phyloP scores from a whole-genome alignment of 2,329 filamentous ascomycete genomes.

The Colletotrichum sp. region DNA sequence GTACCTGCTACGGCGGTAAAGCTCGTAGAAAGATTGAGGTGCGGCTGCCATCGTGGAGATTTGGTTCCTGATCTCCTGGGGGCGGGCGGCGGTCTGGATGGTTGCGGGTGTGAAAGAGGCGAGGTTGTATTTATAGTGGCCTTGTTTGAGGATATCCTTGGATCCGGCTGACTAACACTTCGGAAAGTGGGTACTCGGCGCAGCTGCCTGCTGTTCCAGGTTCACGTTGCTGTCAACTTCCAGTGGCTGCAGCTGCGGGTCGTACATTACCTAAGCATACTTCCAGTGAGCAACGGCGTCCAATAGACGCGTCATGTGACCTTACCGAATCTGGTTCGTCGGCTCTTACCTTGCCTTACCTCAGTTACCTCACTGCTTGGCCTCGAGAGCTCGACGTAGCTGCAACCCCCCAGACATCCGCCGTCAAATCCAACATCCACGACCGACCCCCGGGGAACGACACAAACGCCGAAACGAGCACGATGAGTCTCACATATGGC shows the following conservation, averaged over 20 bases:
- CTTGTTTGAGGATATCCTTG: conserved; percentile 23
- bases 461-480: conserved; percentile 30
- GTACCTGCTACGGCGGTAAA: conserved; percentile 98
- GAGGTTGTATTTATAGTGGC: conserved; percentile 20
- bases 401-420: conserved; percentile 16
- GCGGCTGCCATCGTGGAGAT: conserved; percentile 50
- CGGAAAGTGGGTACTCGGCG: background rate
- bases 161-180: conserved; percentile 29
- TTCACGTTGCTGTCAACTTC: background rate
- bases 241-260: background rate
- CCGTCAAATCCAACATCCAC: conserved; percentile 12
- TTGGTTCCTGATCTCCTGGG: conserved; percentile 9
- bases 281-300: background rate
- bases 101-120: conserved; percentile 14
- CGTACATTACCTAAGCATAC: background rate
- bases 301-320: conserved; percentile 39
- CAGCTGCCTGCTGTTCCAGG: background rate
- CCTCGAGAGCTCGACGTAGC: conserved; percentile 22
- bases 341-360: conserved; percentile 5
- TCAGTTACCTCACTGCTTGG: conserved; percentile 14
- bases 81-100: background rate
- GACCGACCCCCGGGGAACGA: conserved; percentile 18
- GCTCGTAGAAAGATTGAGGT: conserved; percentile 79
- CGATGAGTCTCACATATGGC: conserved; percentile 78
- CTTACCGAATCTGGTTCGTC: conserved; percentile 28